A percentile compares a stretch with the other conserved stretches of the same genome.
Evolutionary conservation across 805 yeast species (phyloP).

Genomic region (Candida qinlingensis): DNA sequence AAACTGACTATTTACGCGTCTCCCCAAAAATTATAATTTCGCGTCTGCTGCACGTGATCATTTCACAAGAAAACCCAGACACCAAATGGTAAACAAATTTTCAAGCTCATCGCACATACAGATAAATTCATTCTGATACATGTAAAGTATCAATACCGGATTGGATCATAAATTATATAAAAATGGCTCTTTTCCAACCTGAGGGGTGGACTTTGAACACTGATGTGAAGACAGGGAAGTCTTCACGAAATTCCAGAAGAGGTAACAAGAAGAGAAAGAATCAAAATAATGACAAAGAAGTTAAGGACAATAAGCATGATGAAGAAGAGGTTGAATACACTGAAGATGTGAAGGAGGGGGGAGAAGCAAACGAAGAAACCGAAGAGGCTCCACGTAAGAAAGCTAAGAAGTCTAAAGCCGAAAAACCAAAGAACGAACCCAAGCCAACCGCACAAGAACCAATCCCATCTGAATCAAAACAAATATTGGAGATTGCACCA

Average conservation of each 20-base stretch:
- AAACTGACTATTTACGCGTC: background rate
- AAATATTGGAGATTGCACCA: constrained; percentile 19
- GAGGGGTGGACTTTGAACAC: constrained; percentile 75
- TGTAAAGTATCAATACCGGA: background rate
- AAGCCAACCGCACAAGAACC: constrained; percentile 1
- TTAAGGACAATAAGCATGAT: constrained; percentile 1
- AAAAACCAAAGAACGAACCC: constrained; percentile 1
- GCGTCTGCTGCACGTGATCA: background rate
- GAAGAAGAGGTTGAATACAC: constrained; percentile 6
- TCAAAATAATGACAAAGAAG: constrained; percentile 7
- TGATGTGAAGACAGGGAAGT: constrained; percentile 45
- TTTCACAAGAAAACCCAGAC: background rate
- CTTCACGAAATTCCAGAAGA: constrained; percentile 22
- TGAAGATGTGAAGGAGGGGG: background rate
- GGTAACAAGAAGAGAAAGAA: constrained; percentile 22
- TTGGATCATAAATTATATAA: background rate
- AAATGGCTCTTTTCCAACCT: constrained; percentile 72
- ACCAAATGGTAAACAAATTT: background rate
- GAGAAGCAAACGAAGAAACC: background rate
- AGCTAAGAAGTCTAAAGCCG: constrained; percentile 1
- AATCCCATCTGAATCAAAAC: constrained; percentile 7
- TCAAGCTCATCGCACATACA: constrained; percentile 3
- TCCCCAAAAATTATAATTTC: background rate
- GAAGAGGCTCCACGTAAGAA: constrained; percentile 1
- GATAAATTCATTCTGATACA: background rate